Evolutionary conservation across 257 asterid species (phyloP).

Genomic region (Cruciata laevipes): DNA sequence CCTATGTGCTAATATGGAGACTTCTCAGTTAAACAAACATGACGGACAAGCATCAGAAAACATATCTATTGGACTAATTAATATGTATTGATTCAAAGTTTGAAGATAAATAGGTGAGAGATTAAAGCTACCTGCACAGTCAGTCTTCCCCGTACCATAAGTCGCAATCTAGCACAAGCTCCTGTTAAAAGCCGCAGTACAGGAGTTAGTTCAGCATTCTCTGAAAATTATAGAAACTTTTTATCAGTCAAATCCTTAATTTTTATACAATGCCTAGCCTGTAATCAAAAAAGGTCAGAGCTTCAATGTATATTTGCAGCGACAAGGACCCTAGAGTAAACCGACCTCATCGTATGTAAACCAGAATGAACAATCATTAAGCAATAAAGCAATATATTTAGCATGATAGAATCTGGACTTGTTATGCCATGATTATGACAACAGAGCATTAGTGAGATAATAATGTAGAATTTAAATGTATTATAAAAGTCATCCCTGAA

Average conservation of each 20-base stretch:
- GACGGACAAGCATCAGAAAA: slow-evolving; percentile 11
- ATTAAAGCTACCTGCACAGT: slow-evolving; percentile 73
- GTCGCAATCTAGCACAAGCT: slow-evolving; percentile 99
- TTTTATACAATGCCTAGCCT: background rate
- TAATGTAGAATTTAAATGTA: no score
- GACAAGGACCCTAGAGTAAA: background rate
- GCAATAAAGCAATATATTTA: no score
- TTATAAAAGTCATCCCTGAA: no score
- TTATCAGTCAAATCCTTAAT: slow-evolving; percentile 1
- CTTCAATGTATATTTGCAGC: background rate
- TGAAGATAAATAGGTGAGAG: slow-evolving; percentile 1
- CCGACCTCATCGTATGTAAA: no score
- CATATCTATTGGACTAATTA: background rate
- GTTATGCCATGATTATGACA: no score
- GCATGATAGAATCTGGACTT: no score
- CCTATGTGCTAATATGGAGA: slow-evolving; percentile 94
- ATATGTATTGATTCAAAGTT: background rate
- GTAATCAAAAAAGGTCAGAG: background rate
- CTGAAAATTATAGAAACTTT: slow-evolving; percentile 35
- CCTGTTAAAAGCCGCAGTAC: slow-evolving; percentile 91
- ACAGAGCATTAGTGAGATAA: no score
- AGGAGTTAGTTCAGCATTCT: slow-evolving; percentile 85
- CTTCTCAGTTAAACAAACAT: slow-evolving; percentile 62
- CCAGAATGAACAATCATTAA: no score
- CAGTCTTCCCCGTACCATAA: slow-evolving; percentile 93